These are phyloP conservation scores for Ascochyta koolunga DNA, from an alignment of 2,329 filamentous ascomycete species.

Conservation along the genomic window DNA sequence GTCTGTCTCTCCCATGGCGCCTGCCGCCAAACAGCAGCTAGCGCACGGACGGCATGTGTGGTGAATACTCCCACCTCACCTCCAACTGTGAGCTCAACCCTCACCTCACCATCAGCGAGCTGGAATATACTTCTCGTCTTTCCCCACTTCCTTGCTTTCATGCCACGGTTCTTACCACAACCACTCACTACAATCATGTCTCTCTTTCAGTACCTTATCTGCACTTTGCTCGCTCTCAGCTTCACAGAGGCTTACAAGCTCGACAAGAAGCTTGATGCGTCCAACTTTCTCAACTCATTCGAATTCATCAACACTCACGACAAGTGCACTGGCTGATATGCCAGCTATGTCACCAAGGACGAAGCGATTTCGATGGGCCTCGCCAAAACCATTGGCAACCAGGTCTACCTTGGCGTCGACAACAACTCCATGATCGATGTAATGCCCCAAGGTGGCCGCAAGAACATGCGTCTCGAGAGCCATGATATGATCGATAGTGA, in stretches of 20 bases:
- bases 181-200: not conserved
- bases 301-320: constrained; percentile 22
- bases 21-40: not conserved
- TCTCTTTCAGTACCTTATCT: not conserved
- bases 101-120: not conserved
- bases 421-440: constrained; percentile 5
- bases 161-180: not conserved
- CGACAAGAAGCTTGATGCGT: constrained; percentile 21
- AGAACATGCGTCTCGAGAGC: constrained; percentile 31
- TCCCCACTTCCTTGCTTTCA: not conserved
- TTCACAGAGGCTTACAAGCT: constrained; percentile 19
- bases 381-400: constrained; percentile 18
- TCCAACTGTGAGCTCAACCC: not conserved
- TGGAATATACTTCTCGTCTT: not conserved
- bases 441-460: constrained; percentile 23
- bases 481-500: constrained; percentile 29
- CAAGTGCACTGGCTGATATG: constrained; percentile 24
- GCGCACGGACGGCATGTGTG: not conserved
- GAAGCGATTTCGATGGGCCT: constrained; percentile 25
- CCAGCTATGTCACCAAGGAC: constrained; percentile 28
- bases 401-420: constrained; percentile 34
- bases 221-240: not conserved
- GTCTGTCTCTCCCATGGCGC: not conserved
- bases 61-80: constrained; percentile 1
- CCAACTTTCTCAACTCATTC: constrained; percentile 28